Conservation (phyloP, 768 basidiomycete genomes). For the Auricularia auricula-judae region DNA sequence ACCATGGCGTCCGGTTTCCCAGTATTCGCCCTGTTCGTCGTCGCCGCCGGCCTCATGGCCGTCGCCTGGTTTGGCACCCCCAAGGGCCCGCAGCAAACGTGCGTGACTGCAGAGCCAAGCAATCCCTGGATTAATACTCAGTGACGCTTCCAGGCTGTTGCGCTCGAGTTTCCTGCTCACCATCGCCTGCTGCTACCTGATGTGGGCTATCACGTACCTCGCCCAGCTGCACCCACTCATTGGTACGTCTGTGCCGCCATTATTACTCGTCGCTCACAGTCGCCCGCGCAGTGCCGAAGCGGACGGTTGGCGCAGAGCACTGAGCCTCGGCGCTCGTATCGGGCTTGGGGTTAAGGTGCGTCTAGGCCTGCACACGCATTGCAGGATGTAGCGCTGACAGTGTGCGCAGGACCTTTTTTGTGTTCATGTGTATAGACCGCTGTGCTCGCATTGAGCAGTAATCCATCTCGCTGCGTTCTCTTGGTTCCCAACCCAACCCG, state of each 20-base stretch:
- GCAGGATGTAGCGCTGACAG: too few relatives aligned
- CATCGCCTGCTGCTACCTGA: conserved; percentile 76
- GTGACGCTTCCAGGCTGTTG: conserved; percentile 46
- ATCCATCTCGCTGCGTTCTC: too few relatives aligned
- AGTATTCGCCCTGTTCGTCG: conserved; percentile 52
- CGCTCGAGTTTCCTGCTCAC: conserved; percentile 73
- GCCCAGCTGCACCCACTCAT: conserved; percentile 89
- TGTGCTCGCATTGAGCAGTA: too few relatives aligned
- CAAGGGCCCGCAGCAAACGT: conserved; percentile 89
- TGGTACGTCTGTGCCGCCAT: conserved; percentile 31
- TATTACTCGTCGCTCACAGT: too few relatives aligned
- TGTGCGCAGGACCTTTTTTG: too few relatives aligned
- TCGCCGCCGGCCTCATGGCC: conserved; percentile 54
- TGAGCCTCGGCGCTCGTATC: too few relatives aligned
- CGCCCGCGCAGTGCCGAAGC: too few relatives aligned
- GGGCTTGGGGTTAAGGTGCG: too few relatives aligned
- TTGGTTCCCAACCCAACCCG: too few relatives aligned
- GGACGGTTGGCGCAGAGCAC: too few relatives aligned
- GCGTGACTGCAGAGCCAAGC: conserved; percentile 21
- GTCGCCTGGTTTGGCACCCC: conserved; percentile 59
- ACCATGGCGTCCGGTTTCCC: conserved; percentile 62
- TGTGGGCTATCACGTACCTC: conserved; percentile 97
- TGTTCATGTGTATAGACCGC: too few relatives aligned
- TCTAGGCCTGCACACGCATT: too few relatives aligned
- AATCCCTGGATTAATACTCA: not conserved